Percentiles rank a stretch among this genome's conserved stretches.
phyloP scores from a whole-genome alignment of 2,329 filamentous ascomycete genomes.

The Fonsecaea multimorphosa region DNA sequence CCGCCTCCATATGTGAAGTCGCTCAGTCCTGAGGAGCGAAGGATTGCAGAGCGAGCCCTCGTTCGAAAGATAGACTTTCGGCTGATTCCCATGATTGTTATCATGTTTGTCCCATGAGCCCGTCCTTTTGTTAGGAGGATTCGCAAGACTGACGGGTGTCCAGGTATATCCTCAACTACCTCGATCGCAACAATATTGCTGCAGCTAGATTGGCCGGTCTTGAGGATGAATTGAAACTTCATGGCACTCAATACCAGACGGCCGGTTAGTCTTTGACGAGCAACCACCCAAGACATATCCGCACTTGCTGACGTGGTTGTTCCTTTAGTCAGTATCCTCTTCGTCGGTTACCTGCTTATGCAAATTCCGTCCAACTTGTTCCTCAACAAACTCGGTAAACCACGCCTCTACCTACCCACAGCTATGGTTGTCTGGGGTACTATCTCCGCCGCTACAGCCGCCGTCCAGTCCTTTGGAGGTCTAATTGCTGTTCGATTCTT shows the following conservation, averaged over 20 bases:
- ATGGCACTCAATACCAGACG: slow-evolving; percentile 40
- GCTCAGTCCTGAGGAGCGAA: slow-evolving; percentile 57
- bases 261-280: slow-evolving; percentile 40
- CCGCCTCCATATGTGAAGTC: slow-evolving; percentile 30
- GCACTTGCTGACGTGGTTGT: not conserved
- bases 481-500: slow-evolving; percentile 52
- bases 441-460: slow-evolving; percentile 45
- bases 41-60: slow-evolving; percentile 62
- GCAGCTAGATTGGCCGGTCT: slow-evolving; percentile 60
- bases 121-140: slow-evolving; percentile 44
- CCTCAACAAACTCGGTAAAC: slow-evolving; percentile 50
- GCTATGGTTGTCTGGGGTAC: slow-evolving; percentile 48
- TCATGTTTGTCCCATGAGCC: slow-evolving; percentile 71
- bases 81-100: slow-evolving; percentile 70
- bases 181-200: slow-evolving; percentile 67
- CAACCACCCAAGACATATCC: not conserved
- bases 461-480: slow-evolving; percentile 49
- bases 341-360: slow-evolving; percentile 69
- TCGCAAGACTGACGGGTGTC: slow-evolving; percentile 48
- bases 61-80: slow-evolving; percentile 73
- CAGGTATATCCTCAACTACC: slow-evolving; percentile 74
- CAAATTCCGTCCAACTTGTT: slow-evolving; percentile 46
- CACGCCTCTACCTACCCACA: slow-evolving; percentile 53
- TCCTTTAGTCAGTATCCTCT: slow-evolving; percentile 53
- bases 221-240: slow-evolving; percentile 50